These are phyloP conservation scores for Cryptosporidium sp. DNA, from an alignment of 169 alveolate genomes.

Conservation along the genomic window DNA sequence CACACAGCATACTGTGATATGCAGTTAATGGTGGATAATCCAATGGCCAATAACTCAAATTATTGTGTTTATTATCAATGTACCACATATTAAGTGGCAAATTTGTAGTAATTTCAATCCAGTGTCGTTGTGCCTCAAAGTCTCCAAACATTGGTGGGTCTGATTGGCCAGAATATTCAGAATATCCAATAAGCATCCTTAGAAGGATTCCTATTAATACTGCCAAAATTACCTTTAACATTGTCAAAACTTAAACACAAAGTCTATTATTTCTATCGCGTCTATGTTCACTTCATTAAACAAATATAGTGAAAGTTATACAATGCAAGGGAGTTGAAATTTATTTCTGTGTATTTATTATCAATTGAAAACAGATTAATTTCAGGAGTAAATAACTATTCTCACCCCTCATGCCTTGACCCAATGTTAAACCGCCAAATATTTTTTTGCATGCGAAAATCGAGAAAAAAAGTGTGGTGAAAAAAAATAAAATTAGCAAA, in stretches of 20 bases:
- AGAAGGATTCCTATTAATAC: conserved; percentile 74
- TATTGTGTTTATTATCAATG: conserved; percentile 81
- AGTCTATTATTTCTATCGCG: not conserved
- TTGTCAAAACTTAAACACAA: conserved; percentile 4
- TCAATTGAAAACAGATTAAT: not conserved
- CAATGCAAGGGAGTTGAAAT: not conserved
- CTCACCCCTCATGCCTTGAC: conserved; percentile 34
- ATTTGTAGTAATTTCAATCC: conserved; percentile 89
- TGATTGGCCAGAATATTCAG: conserved; percentile 79
- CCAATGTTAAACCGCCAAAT: conserved; percentile 18
- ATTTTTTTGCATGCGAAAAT: conserved; percentile 18
- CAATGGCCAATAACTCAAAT: conserved; percentile 88
- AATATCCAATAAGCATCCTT: conserved; percentile 65
- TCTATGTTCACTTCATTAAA: conserved; percentile 2
- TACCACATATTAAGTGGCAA: conserved; percentile 81
- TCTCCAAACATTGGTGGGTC: conserved; percentile 91
- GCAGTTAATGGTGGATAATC: conserved; percentile 94
- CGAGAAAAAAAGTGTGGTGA: not conserved
- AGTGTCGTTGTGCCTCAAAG: conserved; percentile 92
- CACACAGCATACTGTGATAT: conserved; percentile 82
- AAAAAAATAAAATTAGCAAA: not conserved
- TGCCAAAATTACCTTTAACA: conserved; percentile 27
- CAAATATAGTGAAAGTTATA: not conserved
- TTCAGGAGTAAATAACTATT: not conserved
- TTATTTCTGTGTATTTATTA: not conserved